Evolutionary conservation across 352 stramenopile species (phyloP), one percentile per base, ranked within the genome.

Genomic region (Globisporangium okanoganense): DNA sequence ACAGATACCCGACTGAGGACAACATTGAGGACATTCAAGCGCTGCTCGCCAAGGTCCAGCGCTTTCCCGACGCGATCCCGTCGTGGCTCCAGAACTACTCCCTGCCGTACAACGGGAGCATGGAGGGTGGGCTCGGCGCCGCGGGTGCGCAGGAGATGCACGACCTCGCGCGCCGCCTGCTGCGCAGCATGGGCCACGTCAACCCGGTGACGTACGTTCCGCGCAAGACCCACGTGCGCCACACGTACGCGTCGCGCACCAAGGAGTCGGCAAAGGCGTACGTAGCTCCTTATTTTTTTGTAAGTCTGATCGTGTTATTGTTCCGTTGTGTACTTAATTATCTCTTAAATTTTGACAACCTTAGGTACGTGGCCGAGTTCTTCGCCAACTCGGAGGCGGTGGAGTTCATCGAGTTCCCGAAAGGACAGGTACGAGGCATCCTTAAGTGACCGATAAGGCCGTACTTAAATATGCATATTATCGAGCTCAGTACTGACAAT

Each of bases 61-160:
- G 62, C 9, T 85, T 82, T 36, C 31, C 56, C 0, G 50, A 60
- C 2, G 31, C 55, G 18, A 56, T 87, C 31, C 84, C 84, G 1
- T 18, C n/a, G 20, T 92, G 84, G 82, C 66, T 92, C 59, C 69
- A 56, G 36, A 77, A 73, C 49, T 94, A 92, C 59, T 72, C 70
- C 33, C 57, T 94, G 45, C 76, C 78, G 7, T 94, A 92, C 71
- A 86, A 90, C 27, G 8, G 72, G 52, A 84, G 64, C 49, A 58
- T 89, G 1, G 43, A 78, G 25, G 78, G 76, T 12, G 63, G 75
- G 8, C 65, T 94, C 8, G 66, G 75, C 2, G 35, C 62, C 0
- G n/a, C 67, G 8, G 84, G 82, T 0, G 36, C 58, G 31, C 51
- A 61, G 13, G 78, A 89, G 31, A 66, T 88, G 35, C 50, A 58